Evolutionary conservation across 2,329 filamentous ascomycete genomes (phyloP), one percentile per base, ranked within the genome.

Genomic region (Pseudocercospora pini-densiflorae): DNA sequence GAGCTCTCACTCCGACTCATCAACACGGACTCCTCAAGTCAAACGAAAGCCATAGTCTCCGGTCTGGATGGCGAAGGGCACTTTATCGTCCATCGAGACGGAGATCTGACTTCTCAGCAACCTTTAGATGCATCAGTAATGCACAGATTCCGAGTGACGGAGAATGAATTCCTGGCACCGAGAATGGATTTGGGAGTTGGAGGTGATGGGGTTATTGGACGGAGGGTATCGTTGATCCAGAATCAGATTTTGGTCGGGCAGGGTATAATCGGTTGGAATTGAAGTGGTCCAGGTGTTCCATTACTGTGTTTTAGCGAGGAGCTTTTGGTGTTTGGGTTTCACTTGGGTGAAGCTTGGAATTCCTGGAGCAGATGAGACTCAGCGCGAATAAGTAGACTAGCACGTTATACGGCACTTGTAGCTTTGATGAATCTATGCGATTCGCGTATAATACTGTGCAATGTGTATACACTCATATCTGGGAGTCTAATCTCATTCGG

Each of bases 191-290:
- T 75, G 23, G 73, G 73, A 0, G 73, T 74, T 7, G 73, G 73
- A 21, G 73, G 71, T 0, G 69, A 74, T 2, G 73, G 73, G 2
- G 54, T 75, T 12, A 72, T 75, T 53, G 73, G 73, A 10, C 59
- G 73, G 49, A 62, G 73, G 53, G 72, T 75, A 0, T 68, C 63
- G 21, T 67, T 75, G 47, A 67, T 74, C 19, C 61, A 61, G 33
- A 63, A 67, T 61, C 61, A 70, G 5, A 45, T 58, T n/a, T 54
- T 71, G 2, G 61, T 72, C 10, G 72, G 72, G 16, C 57, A 74
- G 47, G 73, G 73, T 4, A 70, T 75, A 33, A 71, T 75, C 49
- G 73, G 73, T 8, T 75, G 67, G 65, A 75, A 75, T 65, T 75
- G 68, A 74, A 7, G n/a, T 1, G 3, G 14, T 57, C 12, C 27